phyloP scores from a whole-genome alignment of 257 asterid species.

The Solanum ossicruentum region DNA sequence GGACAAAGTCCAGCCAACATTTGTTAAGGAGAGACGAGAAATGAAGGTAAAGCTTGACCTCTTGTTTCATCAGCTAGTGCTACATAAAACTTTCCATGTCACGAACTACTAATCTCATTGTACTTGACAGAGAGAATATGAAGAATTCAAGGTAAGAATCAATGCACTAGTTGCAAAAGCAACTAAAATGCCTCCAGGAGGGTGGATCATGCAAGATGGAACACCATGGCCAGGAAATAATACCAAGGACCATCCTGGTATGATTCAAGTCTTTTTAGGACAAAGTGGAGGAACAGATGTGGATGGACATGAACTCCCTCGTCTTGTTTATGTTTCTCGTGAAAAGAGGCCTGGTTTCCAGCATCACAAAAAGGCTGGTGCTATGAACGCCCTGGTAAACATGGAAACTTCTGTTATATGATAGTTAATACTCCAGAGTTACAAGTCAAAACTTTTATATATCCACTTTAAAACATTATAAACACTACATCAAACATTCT shows the following conservation, averaged over 20 bases:
- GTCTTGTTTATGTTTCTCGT: slow-evolving; percentile 96
- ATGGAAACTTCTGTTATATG: not conserved
- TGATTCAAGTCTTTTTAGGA: slow-evolving; percentile 97
- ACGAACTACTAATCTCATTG: not conserved
- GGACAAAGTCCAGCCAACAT: slow-evolving; percentile 94
- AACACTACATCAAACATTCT: not conserved
- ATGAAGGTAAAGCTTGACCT: slow-evolving; percentile 58
- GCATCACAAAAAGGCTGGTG: slow-evolving; percentile 98
- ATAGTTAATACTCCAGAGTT: not conserved
- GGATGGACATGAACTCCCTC: slow-evolving; percentile 92
- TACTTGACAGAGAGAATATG: slow-evolving; percentile 77
- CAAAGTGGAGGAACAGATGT: slow-evolving; percentile 87
- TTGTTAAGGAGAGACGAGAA: slow-evolving; percentile 92
- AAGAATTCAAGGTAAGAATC: slow-evolving; percentile 82
- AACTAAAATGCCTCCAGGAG: slow-evolving; percentile 73
- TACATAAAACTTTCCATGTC: not conserved
- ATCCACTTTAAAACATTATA: not conserved
- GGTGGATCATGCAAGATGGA: slow-evolving; percentile 99
- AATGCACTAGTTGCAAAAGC: slow-evolving; percentile 97
- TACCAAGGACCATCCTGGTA: slow-evolving; percentile 96
- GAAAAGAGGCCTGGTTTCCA: slow-evolving; percentile 97
- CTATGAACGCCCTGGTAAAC: slow-evolving; percentile 92
- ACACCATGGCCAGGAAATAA: slow-evolving; percentile 99
- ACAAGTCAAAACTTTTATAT: not conserved
- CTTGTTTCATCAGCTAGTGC: not conserved